Percentiles rank a stretch among this genome's conserved stretches.
Conservation (phyloP, 2,329 filamentous ascomycete genomes). For the Incumbomyces delicatus region DNA sequence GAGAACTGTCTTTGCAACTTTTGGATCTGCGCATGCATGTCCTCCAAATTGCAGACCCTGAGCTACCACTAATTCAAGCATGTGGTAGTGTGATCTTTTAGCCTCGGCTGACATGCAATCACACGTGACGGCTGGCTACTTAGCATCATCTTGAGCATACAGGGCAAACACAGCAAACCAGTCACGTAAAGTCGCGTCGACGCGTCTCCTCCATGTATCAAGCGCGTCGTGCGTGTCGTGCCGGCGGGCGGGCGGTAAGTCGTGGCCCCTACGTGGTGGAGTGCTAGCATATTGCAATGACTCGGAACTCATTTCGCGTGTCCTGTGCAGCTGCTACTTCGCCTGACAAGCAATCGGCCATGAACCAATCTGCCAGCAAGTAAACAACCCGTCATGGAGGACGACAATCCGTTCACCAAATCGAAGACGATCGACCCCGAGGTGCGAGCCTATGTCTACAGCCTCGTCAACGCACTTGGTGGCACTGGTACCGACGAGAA, state of each 20-base stretch:
- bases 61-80: too few species aligned
- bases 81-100: too few species aligned
- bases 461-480: constrained; percentile 88
- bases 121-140: too few species aligned
- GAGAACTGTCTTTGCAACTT: too few species aligned
- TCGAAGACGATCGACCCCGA: constrained; percentile 69
- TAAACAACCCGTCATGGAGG: constrained; percentile 27
- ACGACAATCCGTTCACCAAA: constrained; percentile 35
- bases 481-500: constrained; percentile 70
- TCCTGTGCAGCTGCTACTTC: too few species aligned
- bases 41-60: not conserved
- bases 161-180: not conserved
- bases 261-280: too few species aligned
- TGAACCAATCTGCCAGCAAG: not conserved
- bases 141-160: too few species aligned
- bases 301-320: too few species aligned
- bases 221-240: too few species aligned
- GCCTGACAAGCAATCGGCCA: too few species aligned
- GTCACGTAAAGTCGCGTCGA: constrained; percentile 19
- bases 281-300: too few species aligned
- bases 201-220: constrained; percentile 18
- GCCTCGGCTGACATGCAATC: not conserved
- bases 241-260: too few species aligned
- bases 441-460: constrained; percentile 86
- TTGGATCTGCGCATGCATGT: not conserved